Percentiles rank a stretch among this genome's conserved stretches.
Conservation (phyloP, 768 basidiomycete genomes). For the Termitomyces titanicus region DNA sequence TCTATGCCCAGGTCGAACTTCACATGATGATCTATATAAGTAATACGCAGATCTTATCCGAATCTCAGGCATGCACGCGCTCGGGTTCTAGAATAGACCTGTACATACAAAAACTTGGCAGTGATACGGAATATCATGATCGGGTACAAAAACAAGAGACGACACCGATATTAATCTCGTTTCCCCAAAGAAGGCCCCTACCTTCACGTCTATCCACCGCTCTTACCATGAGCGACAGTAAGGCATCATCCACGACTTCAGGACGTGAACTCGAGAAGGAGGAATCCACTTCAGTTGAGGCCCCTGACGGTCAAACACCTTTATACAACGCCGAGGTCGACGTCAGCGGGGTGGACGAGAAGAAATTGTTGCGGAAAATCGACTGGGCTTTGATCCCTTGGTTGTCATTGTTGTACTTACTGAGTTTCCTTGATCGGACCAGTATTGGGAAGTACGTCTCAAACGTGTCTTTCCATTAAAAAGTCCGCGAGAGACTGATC, state of each 20-base stretch:
- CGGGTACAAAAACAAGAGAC: background rate
- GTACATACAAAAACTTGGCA: background rate
- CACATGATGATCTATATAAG: background rate
- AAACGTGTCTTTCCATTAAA: slow-evolving; percentile 13
- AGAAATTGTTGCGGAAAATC: slow-evolving; percentile 66
- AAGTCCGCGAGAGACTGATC: slow-evolving; percentile 3
- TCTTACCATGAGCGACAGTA: slow-evolving; percentile 11
- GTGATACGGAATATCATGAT: background rate
- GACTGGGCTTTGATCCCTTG: slow-evolving; percentile 65
- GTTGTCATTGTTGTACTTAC: slow-evolving; percentile 71
- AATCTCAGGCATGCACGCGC: background rate
- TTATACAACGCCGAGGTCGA: slow-evolving; percentile 52
- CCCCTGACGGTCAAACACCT: slow-evolving; percentile 15
- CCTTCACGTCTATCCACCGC: background rate
- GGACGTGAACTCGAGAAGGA: slow-evolving; percentile 26
- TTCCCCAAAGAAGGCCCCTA: background rate
- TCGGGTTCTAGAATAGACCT: background rate
- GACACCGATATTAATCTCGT: background rate
- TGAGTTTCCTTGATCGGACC: slow-evolving; percentile 60
- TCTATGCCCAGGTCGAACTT: background rate
- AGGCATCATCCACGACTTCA: slow-evolving; percentile 11
- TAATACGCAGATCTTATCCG: background rate
- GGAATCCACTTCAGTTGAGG: slow-evolving; percentile 20
- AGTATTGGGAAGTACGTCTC: slow-evolving; percentile 48
- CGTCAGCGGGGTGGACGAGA: slow-evolving; percentile 60